phyloP scores from a whole-genome alignment of 2,329 filamentous ascomycete genomes.

The Trichoderma guizhouense region DNA sequence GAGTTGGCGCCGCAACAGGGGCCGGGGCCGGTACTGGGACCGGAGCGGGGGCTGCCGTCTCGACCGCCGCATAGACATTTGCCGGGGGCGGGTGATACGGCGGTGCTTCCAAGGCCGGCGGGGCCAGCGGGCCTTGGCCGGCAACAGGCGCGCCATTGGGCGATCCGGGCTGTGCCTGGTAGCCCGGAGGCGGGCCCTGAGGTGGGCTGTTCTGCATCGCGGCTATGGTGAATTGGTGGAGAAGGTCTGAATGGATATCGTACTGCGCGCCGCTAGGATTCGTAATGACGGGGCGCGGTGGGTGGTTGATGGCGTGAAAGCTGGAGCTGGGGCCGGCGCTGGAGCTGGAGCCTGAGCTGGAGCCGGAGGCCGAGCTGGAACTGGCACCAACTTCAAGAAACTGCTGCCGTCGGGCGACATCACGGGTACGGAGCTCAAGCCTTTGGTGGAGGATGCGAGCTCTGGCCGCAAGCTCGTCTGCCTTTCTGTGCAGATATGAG shows the following conservation, averaged over 20 bases:
- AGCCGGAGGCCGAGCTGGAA: background rate
- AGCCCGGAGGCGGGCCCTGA: conserved; percentile 23
- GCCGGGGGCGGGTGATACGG: conserved; percentile 22
- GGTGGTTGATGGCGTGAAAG: conserved; percentile 35
- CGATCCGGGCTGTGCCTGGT: conserved; percentile 30
- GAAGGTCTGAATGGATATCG: conserved; percentile 52
- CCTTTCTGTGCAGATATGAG: conserved; percentile 72
- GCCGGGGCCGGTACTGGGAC: background rate
- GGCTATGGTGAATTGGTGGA: conserved; percentile 47
- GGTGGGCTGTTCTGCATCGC: conserved; percentile 13
- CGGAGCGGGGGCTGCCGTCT: background rate
- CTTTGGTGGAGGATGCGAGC: conserved; percentile 78
- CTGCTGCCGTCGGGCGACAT: conserved; percentile 30
- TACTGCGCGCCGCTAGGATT: conserved; percentile 33
- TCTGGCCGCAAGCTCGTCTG: conserved; percentile 64
- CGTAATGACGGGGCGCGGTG: conserved; percentile 24
- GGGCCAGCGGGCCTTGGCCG: conserved; percentile 28
- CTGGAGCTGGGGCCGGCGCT: conserved; percentile 24
- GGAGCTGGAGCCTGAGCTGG: conserved; percentile 2
- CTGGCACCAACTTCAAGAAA: conserved; percentile 24
- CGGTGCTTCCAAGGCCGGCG: conserved; percentile 27
- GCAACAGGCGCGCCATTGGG: conserved; percentile 25
- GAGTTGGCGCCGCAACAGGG: background rate
- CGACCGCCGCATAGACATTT: background rate
- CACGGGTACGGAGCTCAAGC: conserved; percentile 42